These are phyloP conservation scores for Brettanomyces sp. DNA, from an alignment of 805 yeast genomes.

Conservation along the genomic window DNA sequence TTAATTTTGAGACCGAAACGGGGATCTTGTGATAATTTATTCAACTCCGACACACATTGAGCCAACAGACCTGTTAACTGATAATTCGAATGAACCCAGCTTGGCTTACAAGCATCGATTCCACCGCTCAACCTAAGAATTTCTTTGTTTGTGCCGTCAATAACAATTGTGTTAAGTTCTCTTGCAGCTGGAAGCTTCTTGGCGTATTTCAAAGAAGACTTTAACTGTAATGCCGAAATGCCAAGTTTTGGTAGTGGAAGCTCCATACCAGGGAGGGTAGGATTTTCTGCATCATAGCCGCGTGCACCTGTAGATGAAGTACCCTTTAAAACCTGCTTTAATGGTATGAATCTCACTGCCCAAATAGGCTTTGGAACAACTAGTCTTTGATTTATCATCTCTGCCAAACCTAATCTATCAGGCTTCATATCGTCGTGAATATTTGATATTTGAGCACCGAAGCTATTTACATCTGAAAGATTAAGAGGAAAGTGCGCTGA, in stretches of 20 bases:
- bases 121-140: slow-evolving; percentile 80
- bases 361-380: slow-evolving; percentile 67
- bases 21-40: slow-evolving; percentile 52
- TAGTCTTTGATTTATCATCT: slow-evolving; percentile 71
- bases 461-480: slow-evolving; percentile 12
- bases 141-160: slow-evolving; percentile 40
- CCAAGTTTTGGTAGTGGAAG: slow-evolving; percentile 69
- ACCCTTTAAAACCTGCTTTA: slow-evolving; percentile 50
- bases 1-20: slow-evolving; percentile 61
- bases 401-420: slow-evolving; percentile 68
- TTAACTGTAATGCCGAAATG: slow-evolving; percentile 57
- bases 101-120: slow-evolving; percentile 52
- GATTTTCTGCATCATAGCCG: slow-evolving; percentile 59
- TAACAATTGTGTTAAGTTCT: slow-evolving; percentile 66
- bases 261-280: slow-evolving; percentile 62
- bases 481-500: slow-evolving; percentile 52
- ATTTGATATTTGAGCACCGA: slow-evolving; percentile 31
- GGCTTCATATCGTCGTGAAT: slow-evolving; percentile 49
- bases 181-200: slow-evolving; percentile 57
- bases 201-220: slow-evolving; percentile 49
- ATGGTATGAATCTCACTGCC: slow-evolving; percentile 64
- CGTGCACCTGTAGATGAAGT: slow-evolving; percentile 59
- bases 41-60: slow-evolving; percentile 44
- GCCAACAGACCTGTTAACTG: slow-evolving; percentile 42
- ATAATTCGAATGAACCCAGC: slow-evolving; percentile 80